phyloP scores from a whole-genome alignment of 306 rosid species.

The Prinsepia uniflora region DNA sequence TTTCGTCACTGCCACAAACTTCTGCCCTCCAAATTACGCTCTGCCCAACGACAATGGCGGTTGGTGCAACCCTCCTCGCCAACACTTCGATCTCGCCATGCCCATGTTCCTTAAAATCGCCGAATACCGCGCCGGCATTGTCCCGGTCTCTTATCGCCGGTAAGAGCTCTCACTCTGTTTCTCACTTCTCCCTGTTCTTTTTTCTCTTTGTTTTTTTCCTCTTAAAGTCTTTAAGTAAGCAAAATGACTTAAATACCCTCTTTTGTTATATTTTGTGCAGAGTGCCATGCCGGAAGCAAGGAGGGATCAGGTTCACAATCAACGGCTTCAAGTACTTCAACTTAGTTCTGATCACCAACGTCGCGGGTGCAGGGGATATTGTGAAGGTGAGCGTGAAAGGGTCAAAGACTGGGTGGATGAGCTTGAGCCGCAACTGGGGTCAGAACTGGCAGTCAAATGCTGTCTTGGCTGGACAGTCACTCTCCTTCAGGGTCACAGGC shows the following conservation, averaged over 20 bases:
- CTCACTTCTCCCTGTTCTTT: not conserved
- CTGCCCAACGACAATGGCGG: conserved; percentile 72
- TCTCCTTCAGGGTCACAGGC: conserved; percentile 71
- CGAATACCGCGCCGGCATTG: conserved; percentile 80
- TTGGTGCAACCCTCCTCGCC: conserved; percentile 87
- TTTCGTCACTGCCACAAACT: conserved; percentile 71
- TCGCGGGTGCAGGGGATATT: conserved; percentile 80
- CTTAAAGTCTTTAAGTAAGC: not conserved
- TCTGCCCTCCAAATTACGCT: conserved; percentile 67
- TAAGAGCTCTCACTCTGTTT: conserved; percentile 1
- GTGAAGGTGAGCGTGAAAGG: conserved; percentile 61
- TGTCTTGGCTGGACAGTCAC: conserved; percentile 63
- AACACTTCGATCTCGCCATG: conserved; percentile 87
- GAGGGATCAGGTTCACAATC: conserved; percentile 79
- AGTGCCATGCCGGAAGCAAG: conserved; percentile 60
- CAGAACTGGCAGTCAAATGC: conserved; percentile 72
- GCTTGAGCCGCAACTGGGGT: conserved; percentile 84
- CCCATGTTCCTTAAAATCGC: conserved; percentile 88
- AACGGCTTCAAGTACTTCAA: conserved; percentile 80
- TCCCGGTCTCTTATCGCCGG: conserved; percentile 82
- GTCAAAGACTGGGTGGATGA: conserved; percentile 62
- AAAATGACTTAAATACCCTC: not conserved
- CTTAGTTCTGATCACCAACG: conserved; percentile 70
- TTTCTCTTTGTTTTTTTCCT: not conserved
- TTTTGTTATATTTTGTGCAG: conserved; percentile 25